Evolutionary conservation across 169 alveolate species (phyloP), one percentile per base, ranked within the genome.

Genomic region (Plasmodium gonderi): DNA sequence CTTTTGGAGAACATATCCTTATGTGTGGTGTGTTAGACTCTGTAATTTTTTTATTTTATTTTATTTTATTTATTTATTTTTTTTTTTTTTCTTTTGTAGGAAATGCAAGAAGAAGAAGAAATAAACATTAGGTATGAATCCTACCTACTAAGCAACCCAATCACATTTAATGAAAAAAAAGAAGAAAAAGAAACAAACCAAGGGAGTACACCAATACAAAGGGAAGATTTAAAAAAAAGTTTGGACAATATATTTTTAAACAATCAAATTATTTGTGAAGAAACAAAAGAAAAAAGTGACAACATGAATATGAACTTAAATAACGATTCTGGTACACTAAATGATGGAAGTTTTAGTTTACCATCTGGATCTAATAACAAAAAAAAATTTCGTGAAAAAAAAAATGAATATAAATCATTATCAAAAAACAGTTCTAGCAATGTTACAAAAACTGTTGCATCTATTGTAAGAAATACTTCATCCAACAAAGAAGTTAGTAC

Each of bases 51-150:
- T n/a, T n/a, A n/a, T n/a, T n/a, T n/a, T n/a, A n/a, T n/a, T n/a
- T n/a, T n/a, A n/a, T n/a, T n/a, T n/a, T n/a, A n/a, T n/a, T n/a
- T n/a, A n/a, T n/a, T n/a, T n/a, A n/a, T n/a, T n/a, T n/a, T 68
- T 4, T 38, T 23, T 8, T 4, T 26, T 20, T 0, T 38, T 9
- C 38, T 38, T 51, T 36, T 8, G 8, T 23, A 82, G 92, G 92
- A 82, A 82, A 82, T 68, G 45, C 83, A 82, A 47, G 92, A 80
- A 31, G 91, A 82, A 17, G 83, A 82, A 4, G 81, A 82, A 40
- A 6, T 82, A 29, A 69, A 20, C 75, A 47, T 82, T n/a, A 38
- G 92, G n/a, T 49, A 69, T 54, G 92, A 82, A 47, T 82, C 92
- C 29, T 82, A 82, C 31, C 49, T 82, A 3, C 42, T 47, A 0